Conservation (phyloP, 345 rosid species). For the Crucihimalaya himalaica region DNA sequence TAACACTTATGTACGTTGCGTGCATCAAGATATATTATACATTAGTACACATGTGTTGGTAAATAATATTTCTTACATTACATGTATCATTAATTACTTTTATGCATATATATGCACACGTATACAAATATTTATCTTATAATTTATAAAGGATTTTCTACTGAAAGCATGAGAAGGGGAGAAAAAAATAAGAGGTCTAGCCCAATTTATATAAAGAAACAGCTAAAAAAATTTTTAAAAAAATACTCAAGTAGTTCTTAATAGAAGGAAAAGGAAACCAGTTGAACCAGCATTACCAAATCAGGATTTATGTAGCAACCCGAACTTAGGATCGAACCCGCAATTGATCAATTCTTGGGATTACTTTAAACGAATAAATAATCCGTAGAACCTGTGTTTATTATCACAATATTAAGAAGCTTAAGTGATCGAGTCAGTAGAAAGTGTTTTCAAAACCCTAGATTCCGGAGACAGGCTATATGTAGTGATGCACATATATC, state of each 20-base stretch:
- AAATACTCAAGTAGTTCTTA: too few relatives aligned
- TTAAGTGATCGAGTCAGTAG: neutral
- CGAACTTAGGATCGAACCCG: neutral
- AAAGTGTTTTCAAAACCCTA: neutral
- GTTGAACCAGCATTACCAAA: neutral
- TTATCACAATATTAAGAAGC: neutral
- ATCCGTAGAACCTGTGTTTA: neutral
- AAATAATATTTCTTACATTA: neutral
- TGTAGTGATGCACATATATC: neutral
- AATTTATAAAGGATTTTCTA: neutral
- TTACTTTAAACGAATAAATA: neutral
- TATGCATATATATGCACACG: neutral
- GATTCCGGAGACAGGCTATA: neutral
- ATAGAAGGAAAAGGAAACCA: neutral
- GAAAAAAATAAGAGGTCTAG: neutral
- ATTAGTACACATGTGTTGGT: constrained; percentile 5
- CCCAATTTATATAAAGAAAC: neutral
- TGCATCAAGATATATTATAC: constrained; percentile 11
- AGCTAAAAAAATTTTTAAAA: too few relatives aligned
- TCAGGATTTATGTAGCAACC: neutral
- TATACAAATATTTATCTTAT: neutral
- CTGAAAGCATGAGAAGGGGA: neutral
- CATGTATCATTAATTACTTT: neutral
- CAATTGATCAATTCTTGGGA: neutral
- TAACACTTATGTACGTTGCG: constrained; percentile 21